A percentile compares a stretch with the other conserved stretches of the same genome.
Conservation (phyloP, 75 land plant species). For the Pseudotsuga menziesii region DNA sequence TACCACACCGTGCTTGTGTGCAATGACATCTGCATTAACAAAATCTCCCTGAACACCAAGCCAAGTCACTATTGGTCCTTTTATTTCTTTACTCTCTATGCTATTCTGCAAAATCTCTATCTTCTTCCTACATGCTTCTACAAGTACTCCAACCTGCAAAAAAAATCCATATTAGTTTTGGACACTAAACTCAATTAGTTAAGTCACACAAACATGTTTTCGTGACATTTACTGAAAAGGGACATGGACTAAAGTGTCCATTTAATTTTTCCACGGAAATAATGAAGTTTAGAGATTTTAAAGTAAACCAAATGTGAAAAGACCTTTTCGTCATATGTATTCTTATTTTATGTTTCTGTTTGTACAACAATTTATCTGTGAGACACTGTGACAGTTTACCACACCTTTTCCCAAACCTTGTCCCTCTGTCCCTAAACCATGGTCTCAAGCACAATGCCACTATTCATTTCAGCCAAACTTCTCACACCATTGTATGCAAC, state of each 20-base stretch:
- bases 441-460: neutral
- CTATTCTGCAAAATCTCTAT: conserved; percentile 73
- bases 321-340: too few relatives aligned
- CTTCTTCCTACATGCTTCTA: conserved; percentile 87
- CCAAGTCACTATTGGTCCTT: conserved; percentile 42
- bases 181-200: neutral
- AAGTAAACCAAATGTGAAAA: too few relatives aligned
- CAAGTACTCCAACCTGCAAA: conserved; percentile 79
- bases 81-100: conserved; percentile 52
- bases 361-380: too few relatives aligned
- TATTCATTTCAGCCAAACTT: neutral
- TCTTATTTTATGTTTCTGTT: too few relatives aligned
- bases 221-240: neutral
- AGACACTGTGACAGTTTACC: too few relatives aligned
- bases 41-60: conserved; percentile 31
- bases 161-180: neutral
- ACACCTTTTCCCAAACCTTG: too few relatives aligned
- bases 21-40: conserved; percentile 67
- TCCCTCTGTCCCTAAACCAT: too few relatives aligned
- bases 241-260: neutral
- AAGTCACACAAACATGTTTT: neutral
- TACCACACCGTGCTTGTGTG: conserved; percentile 99
- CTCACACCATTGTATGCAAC: too few relatives aligned
- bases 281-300: neutral
- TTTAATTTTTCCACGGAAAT: neutral